Evolutionary conservation across 768 basidiomycete genomes (phyloP).

Genomic region (Naganishia friedmannii): DNA sequence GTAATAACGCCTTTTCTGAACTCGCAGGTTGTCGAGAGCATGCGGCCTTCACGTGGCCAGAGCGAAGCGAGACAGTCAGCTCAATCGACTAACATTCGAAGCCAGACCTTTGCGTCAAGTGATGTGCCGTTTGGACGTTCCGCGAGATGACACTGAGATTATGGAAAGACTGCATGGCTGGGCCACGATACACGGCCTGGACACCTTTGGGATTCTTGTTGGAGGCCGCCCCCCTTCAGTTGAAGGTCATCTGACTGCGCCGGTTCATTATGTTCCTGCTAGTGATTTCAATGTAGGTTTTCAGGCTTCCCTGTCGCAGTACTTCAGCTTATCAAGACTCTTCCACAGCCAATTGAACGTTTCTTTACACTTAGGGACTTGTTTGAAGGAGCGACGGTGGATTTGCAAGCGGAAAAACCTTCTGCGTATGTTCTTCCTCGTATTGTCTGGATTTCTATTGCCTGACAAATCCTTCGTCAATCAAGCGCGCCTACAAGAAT

Average conservation of each 20-base stretch:
- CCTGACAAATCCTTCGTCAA: background rate
- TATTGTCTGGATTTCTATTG: no score
- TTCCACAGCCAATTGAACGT: background rate
- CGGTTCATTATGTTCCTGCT: slow-evolving; percentile 3
- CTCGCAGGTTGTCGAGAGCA: slow-evolving; percentile 1
- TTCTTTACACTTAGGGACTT: slow-evolving; percentile 1
- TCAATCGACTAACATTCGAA: background rate
- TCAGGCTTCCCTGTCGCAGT: background rate
- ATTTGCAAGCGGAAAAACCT: background rate
- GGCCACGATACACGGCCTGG: background rate
- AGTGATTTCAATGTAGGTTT: background rate
- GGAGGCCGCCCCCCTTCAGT: background rate
- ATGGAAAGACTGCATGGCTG: background rate
- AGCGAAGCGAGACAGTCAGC: background rate
- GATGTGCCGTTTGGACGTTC: slow-evolving; percentile 8
- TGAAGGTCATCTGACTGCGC: background rate
- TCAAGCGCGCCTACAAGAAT: slow-evolving; percentile 10
- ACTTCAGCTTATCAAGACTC: background rate
- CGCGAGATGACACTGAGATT: background rate
- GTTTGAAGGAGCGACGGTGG: slow-evolving; percentile 4
- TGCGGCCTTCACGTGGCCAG: slow-evolving; percentile 5
- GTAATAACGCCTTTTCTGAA: background rate
- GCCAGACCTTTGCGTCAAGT: background rate
- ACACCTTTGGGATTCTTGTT: background rate
- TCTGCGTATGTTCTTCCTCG: background rate